phyloP scores from a whole-genome alignment of 345 rosid species.

The Salix viminalis region DNA sequence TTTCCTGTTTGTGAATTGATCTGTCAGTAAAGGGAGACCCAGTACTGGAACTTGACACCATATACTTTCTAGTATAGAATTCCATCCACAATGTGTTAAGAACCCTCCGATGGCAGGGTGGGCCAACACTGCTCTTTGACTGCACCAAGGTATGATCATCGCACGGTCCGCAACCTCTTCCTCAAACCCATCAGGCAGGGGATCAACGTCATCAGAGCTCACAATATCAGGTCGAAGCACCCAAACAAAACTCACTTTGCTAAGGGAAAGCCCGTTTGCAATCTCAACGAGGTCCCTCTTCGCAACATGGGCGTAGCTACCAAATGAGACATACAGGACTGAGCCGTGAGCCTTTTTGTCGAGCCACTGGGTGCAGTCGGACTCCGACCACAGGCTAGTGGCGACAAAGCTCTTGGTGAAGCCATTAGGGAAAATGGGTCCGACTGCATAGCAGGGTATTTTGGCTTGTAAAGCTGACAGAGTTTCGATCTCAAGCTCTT shows the following conservation, averaged over 20 bases:
- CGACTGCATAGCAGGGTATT: conserved; percentile 56
- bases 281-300: conserved; percentile 51
- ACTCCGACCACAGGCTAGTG: conserved; percentile 81
- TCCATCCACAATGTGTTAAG: conserved; percentile 85
- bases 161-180: conserved; percentile 39
- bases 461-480: conserved; percentile 41
- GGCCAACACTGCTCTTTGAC: conserved; percentile 50
- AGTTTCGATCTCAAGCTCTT: conserved; percentile 55
- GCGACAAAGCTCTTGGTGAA: conserved; percentile 41
- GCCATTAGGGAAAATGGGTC: conserved; percentile 64
- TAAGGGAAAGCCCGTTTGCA: conserved; percentile 51
- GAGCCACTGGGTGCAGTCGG: conserved; percentile 81
- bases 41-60: conserved; percentile 73
- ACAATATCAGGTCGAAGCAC: conserved; percentile 76
- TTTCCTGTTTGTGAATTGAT: conserved; percentile 79
- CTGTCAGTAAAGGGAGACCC: conserved; percentile 66
- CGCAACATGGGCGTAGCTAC: conserved; percentile 69
- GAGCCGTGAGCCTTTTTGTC: conserved; percentile 52
- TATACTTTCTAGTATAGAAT: conserved; percentile 59
- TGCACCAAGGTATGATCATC: conserved; percentile 71
- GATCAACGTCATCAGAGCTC: conserved; percentile 52
- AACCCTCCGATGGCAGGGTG: conserved; percentile 73
- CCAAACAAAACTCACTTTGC: conserved; percentile 70
- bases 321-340: conserved; percentile 68
- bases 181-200: conserved; percentile 49